phyloP scores from a whole-genome alignment of 768 basidiomycete species.

The Phallus indusiatus region DNA sequence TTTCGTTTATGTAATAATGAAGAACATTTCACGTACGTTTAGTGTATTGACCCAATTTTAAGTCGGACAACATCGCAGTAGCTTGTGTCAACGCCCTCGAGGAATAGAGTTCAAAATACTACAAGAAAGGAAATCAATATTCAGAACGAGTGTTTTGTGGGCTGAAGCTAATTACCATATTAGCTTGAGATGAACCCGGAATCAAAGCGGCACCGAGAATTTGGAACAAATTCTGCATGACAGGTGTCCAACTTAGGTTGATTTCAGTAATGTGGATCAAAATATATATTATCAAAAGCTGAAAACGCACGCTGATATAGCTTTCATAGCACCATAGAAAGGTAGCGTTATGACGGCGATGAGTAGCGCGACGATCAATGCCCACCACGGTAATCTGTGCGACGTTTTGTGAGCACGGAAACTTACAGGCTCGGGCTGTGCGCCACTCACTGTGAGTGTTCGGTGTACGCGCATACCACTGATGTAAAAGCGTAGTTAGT shows the following conservation, averaged over 20 bases:
- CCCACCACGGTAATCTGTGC: slow-evolving; percentile 1
- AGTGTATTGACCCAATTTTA: slow-evolving; percentile 5
- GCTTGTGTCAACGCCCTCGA: background rate
- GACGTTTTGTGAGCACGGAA: background rate
- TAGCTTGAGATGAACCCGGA: slow-evolving; percentile 6
- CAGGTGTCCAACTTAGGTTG: background rate
- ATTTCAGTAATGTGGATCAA: no score
- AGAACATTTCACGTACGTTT: background rate
- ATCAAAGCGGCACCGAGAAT: slow-evolving; percentile 4
- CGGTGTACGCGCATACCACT: slow-evolving; percentile 8
- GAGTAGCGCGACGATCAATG: background rate
- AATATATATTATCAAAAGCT: no score
- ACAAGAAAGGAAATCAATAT: background rate
- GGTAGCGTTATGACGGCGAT: slow-evolving; percentile 1
- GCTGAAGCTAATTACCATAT: slow-evolving; percentile 1
- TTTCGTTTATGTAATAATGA: background rate
- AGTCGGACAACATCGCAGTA: slow-evolving; percentile 2
- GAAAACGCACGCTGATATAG: slow-evolving; percentile 1
- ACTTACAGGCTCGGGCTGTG: background rate
- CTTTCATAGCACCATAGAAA: slow-evolving; percentile 6
- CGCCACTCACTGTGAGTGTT: slow-evolving; percentile 2
- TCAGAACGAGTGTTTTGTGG: background rate
- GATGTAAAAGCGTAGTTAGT: background rate
- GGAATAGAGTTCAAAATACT: slow-evolving; percentile 8
- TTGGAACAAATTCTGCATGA: slow-evolving; percentile 2